Base-by-base conservation (phyloP, 2,329 filamentous ascomycete species). In the Sporothrix phasma region DNA sequence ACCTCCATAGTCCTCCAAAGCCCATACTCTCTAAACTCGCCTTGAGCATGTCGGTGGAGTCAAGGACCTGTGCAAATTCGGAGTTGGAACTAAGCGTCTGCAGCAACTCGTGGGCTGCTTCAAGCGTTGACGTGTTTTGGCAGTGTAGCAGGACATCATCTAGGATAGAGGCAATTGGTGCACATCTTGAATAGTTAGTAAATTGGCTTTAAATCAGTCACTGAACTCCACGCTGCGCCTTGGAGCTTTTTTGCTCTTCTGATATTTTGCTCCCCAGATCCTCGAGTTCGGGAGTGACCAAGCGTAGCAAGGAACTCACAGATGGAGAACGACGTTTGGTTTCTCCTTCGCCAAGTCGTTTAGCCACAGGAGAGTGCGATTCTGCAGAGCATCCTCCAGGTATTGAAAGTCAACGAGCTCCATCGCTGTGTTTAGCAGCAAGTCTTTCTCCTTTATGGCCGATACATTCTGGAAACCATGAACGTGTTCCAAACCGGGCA, bases 321-420 rank as follows among this genome's bases (percentile, higher is more conserved):
- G 71, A 65, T 83, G 79, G 51, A 82, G 69, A 26, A 87, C 77
- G 8, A 88, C 84, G 7, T 76, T 74, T 2, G 85, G 83, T 24
- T 85, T 76, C 22, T 76, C 76, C 10, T 72, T 69, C 3, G 84
- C 84, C 31, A 88, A 73, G 59, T 81, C 76, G 61, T 82, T 83
- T 41, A 89, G 76, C 83, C 85, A 87, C 17, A 76, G 71, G 3
- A 89, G 74, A 17, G 78, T 82, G 15, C 84, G 78, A 49, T 81
- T 80, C 71, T 88, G 86, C 19, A 85, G 78, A 1, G 77, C 76
- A 64, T 88, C 85, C 64, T 88, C 86, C 7, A 88, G 75, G 64
- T 82, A 82, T 64, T 83, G 81, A 69, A 89, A 88, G 70, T 89
- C 86, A 10, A 88, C 81, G 47, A 88, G 76, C 69, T 83, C 81